A percentile compares a stretch with the other conserved stretches of the same genome.
Evolutionary conservation across 2,329 filamentous ascomycete genomes (phyloP).

Genomic region (Fusarium phyllophilum): DNA sequence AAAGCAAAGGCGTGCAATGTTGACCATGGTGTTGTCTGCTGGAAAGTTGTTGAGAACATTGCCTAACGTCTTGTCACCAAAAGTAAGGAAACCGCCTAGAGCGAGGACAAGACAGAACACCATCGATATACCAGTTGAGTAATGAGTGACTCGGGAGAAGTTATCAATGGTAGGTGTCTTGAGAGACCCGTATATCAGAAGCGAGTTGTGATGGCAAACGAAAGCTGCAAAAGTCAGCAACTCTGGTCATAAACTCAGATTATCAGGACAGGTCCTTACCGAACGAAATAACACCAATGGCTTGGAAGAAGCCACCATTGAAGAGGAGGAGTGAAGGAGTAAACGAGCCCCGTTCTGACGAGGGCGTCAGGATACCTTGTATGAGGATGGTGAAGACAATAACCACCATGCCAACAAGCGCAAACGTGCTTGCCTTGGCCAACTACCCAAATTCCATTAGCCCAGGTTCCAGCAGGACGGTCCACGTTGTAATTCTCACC

Average conservation of each 20-base stretch:
- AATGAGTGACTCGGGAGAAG: conserved; percentile 92
- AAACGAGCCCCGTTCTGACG: conserved; percentile 77
- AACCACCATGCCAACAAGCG: conserved; percentile 89
- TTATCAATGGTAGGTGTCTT: conserved; percentile 95
- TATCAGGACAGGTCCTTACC: conserved; percentile 62
- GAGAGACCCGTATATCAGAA: conserved; percentile 96
- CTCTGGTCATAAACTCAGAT: background rate
- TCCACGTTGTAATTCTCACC: conserved; percentile 59
- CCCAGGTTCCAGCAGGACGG: background rate
- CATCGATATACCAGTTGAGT: conserved; percentile 89
- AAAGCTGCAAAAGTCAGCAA: conserved; percentile 57
- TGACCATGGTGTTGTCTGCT: conserved; percentile 89
- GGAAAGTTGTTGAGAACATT: conserved; percentile 99
- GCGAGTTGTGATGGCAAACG: conserved; percentile 90
- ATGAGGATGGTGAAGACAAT: conserved; percentile 90
- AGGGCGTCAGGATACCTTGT: conserved; percentile 80
- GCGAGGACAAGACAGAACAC: conserved; percentile 91
- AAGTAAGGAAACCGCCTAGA: conserved; percentile 88
- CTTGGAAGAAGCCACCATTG: conserved; percentile 90
- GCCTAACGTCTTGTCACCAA: conserved; percentile 89
- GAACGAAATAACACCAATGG: conserved; percentile 97
- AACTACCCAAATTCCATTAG: conserved; percentile 65
- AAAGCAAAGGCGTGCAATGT: conserved; percentile 93
- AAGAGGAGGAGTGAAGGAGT: conserved; percentile 77
- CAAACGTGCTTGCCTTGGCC: conserved; percentile 93